Percentiles rank a stretch among this genome's conserved stretches.
These are phyloP conservation scores for Rhododendron williamsianum DNA, from an alignment of 148 eudicot genomes.

Conservation along the genomic window DNA sequence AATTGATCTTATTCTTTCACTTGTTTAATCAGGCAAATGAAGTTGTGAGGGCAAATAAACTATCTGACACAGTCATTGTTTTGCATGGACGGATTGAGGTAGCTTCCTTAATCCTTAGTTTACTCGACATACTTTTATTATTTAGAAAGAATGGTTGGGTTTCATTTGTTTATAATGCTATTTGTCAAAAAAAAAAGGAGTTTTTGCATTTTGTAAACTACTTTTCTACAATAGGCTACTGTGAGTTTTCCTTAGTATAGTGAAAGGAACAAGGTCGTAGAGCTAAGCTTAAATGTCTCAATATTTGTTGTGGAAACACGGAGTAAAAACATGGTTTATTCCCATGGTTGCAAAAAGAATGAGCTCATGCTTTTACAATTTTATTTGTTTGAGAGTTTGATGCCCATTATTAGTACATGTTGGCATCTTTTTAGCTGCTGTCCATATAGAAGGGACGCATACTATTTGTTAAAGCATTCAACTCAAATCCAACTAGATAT, in stretches of 20 bases:
- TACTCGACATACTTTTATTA: neutral
- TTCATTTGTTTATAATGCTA: neutral
- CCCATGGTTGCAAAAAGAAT: neutral
- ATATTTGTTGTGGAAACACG: neutral
- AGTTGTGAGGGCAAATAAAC: constrained; percentile 88
- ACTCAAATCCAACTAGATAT: neutral
- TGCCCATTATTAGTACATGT: neutral
- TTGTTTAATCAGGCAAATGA: constrained; percentile 69
- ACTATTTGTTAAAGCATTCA: neutral
- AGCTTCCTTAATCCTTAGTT: constrained; percentile 10
- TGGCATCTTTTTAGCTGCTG: neutral
- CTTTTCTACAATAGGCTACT: too few relatives aligned
- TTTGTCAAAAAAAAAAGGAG: neutral
- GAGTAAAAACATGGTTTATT: neutral
- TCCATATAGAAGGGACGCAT: neutral
- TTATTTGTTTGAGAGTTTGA: neutral
- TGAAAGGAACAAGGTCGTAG: neutral
- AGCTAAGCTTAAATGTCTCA: neutral
- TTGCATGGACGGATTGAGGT: constrained; percentile 99
- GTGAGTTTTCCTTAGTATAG: neutral
- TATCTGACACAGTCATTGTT: constrained; percentile 72
- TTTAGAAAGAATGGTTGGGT: neutral
- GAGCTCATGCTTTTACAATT: neutral
- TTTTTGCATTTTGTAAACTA: neutral
- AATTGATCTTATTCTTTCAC: neutral